Percentiles rank a stretch among this genome's conserved stretches.
phyloP scores from a whole-genome alignment of 2,329 filamentous ascomycete species.

The Neofusicoccum umdonicola region DNA sequence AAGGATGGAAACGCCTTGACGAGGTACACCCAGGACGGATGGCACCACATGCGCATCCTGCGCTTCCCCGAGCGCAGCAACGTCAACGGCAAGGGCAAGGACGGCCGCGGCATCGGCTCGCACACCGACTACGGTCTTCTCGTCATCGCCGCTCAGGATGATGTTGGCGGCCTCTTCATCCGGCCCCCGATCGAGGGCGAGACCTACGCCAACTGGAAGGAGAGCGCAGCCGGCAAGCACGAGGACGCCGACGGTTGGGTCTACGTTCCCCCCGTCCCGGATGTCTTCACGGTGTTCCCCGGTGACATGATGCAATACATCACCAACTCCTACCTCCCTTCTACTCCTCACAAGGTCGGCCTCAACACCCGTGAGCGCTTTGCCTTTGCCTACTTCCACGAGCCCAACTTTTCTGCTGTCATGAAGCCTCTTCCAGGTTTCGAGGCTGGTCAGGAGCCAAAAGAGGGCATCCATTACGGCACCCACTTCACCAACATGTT shows the following conservation, averaged over 20 bases:
- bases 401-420: slow-evolving; percentile 50
- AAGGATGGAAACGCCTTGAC: slow-evolving; percentile 40
- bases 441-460: neutral
- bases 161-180: slow-evolving; percentile 53
- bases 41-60: slow-evolving; percentile 52
- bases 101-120: slow-evolving; percentile 51
- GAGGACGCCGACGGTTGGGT: slow-evolving; percentile 49
- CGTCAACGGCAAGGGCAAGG: slow-evolving; percentile 51
- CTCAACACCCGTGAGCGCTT: slow-evolving; percentile 50
- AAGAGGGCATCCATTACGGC: slow-evolving; percentile 50
- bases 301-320: slow-evolving; percentile 56
- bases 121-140: slow-evolving; percentile 55
- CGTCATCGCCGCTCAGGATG: slow-evolving; percentile 51
- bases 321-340: slow-evolving; percentile 46
- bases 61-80: slow-evolving; percentile 38
- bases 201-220: slow-evolving; percentile 47
- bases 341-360: slow-evolving; percentile 53
- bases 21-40: slow-evolving; percentile 47
- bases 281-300: slow-evolving; percentile 52
- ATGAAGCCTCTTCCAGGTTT: slow-evolving; percentile 45
- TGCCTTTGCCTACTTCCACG: slow-evolving; percentile 53
- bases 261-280: slow-evolving; percentile 46
- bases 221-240: slow-evolving; percentile 44
- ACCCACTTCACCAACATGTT: slow-evolving; percentile 55
- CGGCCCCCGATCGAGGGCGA: slow-evolving; percentile 44